Base-by-base conservation (phyloP, 2,329 filamentous ascomycete genomes). In the Paraphaeosphaeria minitans region DNA sequence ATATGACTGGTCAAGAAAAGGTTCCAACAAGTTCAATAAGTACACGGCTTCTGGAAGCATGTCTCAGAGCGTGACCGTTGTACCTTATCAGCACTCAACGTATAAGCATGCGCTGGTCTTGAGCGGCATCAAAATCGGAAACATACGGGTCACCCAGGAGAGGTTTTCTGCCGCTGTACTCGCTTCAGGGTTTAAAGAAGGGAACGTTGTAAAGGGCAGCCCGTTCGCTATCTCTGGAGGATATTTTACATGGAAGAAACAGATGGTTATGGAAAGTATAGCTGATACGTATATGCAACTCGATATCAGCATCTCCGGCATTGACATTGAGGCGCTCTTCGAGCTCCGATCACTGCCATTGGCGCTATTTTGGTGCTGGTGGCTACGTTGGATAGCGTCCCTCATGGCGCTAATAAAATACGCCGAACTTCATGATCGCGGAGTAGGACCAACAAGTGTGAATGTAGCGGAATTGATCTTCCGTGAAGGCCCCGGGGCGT, bases 361-460 rank as follows among this genome's bases (percentile, higher is more conserved):
- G n/a, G 53, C 41, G 16, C 39, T 43, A 4, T 55, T 55, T 31
- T 55, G 53, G 53, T 55, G 42, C 21, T 55, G 53, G 53, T 55
- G 53, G 53, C 22, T 55, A 27, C 21, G 29, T 12, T 55, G 53
- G 53, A 29, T 55, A 22, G 42, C 27, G 22, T 55, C 53, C 21
- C 53, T 55, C 12, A 22, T 55, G 4, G 13, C 47, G 16, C 7
- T 55, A 21, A 55, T 55, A 1, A 14, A 47, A 6, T 42, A 55
- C 10, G 31, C 31, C 13, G 53, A 55, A 24, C 1, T n/a, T 5
- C 19, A 41, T 4, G 16, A 29, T 1, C n/a, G 31, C 19, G 43
- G n/a, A 2, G 14, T n/a, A 13, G n/a, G 48, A 5, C 12, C n/a
- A 10, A 8, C 48, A 29, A 12, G 12, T 12, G n/a, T 27, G 14